Percentiles rank a stretch among this genome's conserved stretches.
Conservation (phyloP, 345 rosid genomes). For the Gynandropsis gynandra region DNA sequence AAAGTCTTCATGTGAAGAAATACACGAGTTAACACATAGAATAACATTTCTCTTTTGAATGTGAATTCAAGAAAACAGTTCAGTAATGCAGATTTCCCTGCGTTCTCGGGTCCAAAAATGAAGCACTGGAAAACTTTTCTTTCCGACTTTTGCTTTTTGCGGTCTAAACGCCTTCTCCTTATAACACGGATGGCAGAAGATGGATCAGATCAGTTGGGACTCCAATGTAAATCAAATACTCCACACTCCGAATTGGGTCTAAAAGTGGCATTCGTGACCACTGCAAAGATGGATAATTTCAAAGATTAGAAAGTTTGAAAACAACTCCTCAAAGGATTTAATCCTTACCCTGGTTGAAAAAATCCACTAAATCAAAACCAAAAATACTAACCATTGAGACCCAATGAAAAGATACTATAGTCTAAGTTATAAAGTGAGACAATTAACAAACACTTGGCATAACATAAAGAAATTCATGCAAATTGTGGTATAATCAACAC, state of each 20-base stretch:
- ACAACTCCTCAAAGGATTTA: no score
- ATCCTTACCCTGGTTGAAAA: no score
- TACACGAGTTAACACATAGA: no score
- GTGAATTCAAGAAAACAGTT: constrained; percentile 55
- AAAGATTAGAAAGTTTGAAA: constrained; percentile 4
- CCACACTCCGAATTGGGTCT: constrained; percentile 68
- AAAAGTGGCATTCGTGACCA: constrained; percentile 91
- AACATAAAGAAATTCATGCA: no score
- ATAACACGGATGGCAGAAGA: constrained; percentile 60
- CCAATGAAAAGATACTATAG: no score
- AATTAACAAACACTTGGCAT: no score
- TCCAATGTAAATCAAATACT: constrained; percentile 71
- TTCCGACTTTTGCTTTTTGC: constrained; percentile 82
- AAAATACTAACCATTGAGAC: no score
- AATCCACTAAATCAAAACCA: no score
- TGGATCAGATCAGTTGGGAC: constrained; percentile 63
- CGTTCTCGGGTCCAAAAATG: constrained; percentile 76
- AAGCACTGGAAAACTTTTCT: constrained; percentile 85
- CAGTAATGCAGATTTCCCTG: constrained; percentile 78
- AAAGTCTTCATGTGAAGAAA: constrained; percentile 2
- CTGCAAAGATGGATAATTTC: constrained; percentile 35
- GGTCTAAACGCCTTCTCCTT: constrained; percentile 66
- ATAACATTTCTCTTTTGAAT: neutral
- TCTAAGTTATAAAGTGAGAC: no score
- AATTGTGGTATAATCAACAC: no score